Evolutionary conservation across 768 basidiomycete genomes (phyloP).

Genomic region (Russula abietina): DNA sequence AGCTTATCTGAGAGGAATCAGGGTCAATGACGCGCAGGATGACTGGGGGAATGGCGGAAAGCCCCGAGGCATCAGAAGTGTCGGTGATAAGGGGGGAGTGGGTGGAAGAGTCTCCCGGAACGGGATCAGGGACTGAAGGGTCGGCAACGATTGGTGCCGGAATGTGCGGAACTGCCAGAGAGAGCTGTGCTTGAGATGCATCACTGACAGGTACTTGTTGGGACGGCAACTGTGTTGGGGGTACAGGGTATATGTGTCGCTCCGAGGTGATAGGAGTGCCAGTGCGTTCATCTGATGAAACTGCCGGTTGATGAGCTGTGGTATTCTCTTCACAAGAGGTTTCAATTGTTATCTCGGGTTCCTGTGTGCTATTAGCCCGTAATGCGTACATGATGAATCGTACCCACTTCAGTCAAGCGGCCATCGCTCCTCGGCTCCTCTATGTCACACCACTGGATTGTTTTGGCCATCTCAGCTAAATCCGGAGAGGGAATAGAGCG

Average conservation of each 20-base stretch:
- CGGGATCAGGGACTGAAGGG: slow-evolving; percentile 25
- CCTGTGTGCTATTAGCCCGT: slow-evolving; percentile 3
- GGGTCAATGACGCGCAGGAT: slow-evolving; percentile 8
- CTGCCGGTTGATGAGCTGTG: neutral
- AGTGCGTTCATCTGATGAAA: neutral
- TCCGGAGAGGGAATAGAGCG: slow-evolving; percentile 13
- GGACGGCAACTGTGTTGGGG: neutral
- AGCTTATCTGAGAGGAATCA: slow-evolving; percentile 1
- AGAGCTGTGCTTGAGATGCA: neutral
- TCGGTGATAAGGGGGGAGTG: neutral
- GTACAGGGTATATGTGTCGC: neutral
- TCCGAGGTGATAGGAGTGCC: neutral
- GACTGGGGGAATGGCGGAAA: slow-evolving; percentile 9
- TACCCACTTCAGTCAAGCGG: slow-evolving; percentile 11
- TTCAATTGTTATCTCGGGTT: neutral
- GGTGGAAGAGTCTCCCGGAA: slow-evolving; percentile 7
- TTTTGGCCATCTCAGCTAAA: neutral
- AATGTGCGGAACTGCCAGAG: neutral
- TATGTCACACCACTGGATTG: slow-evolving; percentile 12
- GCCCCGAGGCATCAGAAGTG: neutral
- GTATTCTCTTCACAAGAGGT: neutral
- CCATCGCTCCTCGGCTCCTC: slow-evolving; percentile 15
- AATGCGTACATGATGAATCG: neutral
- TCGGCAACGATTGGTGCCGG: slow-evolving; percentile 25
- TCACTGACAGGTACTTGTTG: neutral